A percentile compares a stretch with the other conserved stretches of the same genome.
Conservation (phyloP, 495 filamentous ascomycete genomes). For the Cryomyces minteri region DNA sequence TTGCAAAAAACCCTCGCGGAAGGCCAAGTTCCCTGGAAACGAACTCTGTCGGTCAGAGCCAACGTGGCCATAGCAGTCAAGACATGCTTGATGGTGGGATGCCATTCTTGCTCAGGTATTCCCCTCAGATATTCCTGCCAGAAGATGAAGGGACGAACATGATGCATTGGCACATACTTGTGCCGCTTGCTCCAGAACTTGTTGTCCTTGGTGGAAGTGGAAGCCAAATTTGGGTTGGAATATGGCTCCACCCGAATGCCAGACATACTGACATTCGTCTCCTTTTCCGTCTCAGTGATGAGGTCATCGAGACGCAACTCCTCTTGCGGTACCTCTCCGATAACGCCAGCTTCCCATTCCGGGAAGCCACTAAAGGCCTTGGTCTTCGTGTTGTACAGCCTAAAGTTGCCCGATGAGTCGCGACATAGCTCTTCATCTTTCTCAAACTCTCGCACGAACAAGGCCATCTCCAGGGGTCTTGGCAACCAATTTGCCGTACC, state of each 20-base stretch:
- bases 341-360: conserved; percentile 36
- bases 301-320: conserved; percentile 25
- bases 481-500: conserved; percentile 33
- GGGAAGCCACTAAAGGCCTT: conserved; percentile 20
- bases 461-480: conserved; percentile 36
- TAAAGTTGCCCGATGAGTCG: conserved; percentile 16
- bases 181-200: conserved; percentile 33
- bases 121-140: conserved; percentile 28
- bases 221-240: conserved; percentile 23
- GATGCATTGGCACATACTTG: conserved; percentile 33
- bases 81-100: conserved; percentile 36
- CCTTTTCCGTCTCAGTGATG: conserved; percentile 19
- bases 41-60: conserved; percentile 30
- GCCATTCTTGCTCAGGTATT: conserved; percentile 21
- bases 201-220: conserved; percentile 11
- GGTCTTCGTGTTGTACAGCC: conserved; percentile 16
- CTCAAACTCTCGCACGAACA: conserved; percentile 26
- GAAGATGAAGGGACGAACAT: conserved; percentile 34
- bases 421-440: conserved; percentile 19
- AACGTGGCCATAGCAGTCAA: conserved; percentile 33
- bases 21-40: conserved; percentile 35
- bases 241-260: conserved; percentile 40
- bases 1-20: conserved; percentile 28
- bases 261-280: conserved; percentile 27
- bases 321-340: conserved; percentile 29